Evolutionary conservation across 2,329 filamentous ascomycete genomes (phyloP).

Genomic region (Thielaviopsis musarum): DNA sequence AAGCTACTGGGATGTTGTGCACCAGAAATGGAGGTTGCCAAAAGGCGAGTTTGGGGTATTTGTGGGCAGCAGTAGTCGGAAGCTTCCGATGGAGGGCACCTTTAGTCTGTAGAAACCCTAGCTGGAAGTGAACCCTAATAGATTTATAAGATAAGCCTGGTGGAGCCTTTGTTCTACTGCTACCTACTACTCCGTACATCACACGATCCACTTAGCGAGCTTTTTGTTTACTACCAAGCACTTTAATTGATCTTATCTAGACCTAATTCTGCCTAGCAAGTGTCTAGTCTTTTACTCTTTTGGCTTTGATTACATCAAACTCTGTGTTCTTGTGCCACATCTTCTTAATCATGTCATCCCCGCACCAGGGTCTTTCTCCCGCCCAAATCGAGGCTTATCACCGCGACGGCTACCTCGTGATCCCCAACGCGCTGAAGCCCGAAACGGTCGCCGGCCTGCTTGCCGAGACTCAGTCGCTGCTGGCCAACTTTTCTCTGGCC

Average conservation of each 20-base stretch:
- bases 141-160: not conserved
- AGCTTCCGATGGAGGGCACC: slow-evolving; percentile 24
- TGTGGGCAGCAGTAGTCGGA: slow-evolving; percentile 31
- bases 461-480: slow-evolving; percentile 54
- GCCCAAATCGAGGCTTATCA: slow-evolving; percentile 58
- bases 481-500: slow-evolving; percentile 58
- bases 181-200: not conserved
- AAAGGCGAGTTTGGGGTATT: slow-evolving; percentile 27
- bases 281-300: not conserved
- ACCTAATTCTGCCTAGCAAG: not conserved
- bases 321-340: not conserved
- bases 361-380: slow-evolving; percentile 41
- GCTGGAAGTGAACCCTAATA: not conserved
- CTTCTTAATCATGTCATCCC: not conserved
- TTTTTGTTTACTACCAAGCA: too few relatives aligned
- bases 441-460: slow-evolving; percentile 53
- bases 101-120: slow-evolving; percentile 19
- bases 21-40: slow-evolving; percentile 42
- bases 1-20: slow-evolving; percentile 45
- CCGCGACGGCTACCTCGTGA: slow-evolving; percentile 75
- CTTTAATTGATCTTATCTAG: too few relatives aligned
- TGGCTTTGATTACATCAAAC: not conserved
- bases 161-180: not conserved
- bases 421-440: slow-evolving; percentile 57
- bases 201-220: not conserved